A percentile compares a stretch with the other conserved stretches of the same genome.
These are phyloP conservation scores for Psilocybe tampanensis DNA, from an alignment of 768 basidiomycete genomes.

Conservation along the genomic window DNA sequence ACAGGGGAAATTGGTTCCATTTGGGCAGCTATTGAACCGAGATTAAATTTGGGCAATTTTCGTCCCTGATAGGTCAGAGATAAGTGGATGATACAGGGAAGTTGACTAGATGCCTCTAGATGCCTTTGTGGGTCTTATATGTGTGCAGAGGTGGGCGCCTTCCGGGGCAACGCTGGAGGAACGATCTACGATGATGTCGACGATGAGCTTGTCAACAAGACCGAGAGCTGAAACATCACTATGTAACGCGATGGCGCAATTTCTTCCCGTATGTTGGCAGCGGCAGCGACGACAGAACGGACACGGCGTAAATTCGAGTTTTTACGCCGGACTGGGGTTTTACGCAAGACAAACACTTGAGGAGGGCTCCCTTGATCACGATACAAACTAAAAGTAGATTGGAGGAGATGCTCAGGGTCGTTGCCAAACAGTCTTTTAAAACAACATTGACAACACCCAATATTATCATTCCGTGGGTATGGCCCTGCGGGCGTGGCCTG, in stretches of 20 bases:
- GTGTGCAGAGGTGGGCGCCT: background rate
- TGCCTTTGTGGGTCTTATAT: background rate
- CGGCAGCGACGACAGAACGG: background rate
- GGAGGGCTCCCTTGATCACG: background rate
- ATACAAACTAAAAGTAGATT: background rate
- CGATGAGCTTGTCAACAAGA: background rate
- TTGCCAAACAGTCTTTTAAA: background rate
- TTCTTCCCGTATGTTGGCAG: slow-evolving; percentile 1
- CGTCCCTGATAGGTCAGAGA: slow-evolving; percentile 11
- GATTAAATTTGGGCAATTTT: slow-evolving; percentile 2
- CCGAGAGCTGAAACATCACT: background rate
- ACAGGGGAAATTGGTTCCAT: slow-evolving; percentile 19
- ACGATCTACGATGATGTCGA: background rate
- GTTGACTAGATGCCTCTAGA: background rate
- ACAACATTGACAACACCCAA: too few species aligned
- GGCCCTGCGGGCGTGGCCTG: too few species aligned
- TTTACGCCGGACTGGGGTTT: background rate
- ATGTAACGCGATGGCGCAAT: slow-evolving; percentile 2
- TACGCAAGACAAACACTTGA: background rate
- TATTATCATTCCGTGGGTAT: too few species aligned
- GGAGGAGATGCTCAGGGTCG: background rate
- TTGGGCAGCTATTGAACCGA: slow-evolving; percentile 1
- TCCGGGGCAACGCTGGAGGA: background rate
- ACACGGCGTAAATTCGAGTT: slow-evolving; percentile 3
- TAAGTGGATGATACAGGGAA: background rate